A percentile compares a stretch with the other conserved stretches of the same genome.
Conservation (phyloP, 2,329 filamentous ascomycete species). For the Cladosporium austrohemisphaericum region DNA sequence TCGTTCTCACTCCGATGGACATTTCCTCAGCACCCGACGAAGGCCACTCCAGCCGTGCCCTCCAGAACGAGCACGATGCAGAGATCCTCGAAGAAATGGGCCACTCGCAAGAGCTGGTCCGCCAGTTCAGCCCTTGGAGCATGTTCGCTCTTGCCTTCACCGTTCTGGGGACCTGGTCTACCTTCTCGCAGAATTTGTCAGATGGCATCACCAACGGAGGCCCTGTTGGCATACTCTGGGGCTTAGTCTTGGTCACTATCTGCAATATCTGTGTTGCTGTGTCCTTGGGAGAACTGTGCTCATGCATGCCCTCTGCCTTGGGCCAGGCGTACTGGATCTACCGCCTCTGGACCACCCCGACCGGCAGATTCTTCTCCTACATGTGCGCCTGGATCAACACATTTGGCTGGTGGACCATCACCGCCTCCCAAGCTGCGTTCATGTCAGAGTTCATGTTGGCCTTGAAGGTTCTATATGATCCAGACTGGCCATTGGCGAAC, state of each 20-base stretch:
- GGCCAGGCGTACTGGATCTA: constrained; percentile 59
- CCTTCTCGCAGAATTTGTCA: constrained; percentile 52
- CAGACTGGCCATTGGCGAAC: constrained; percentile 43
- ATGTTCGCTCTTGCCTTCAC: constrained; percentile 57
- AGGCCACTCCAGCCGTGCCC: neutral
- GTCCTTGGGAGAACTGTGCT: constrained; percentile 55
- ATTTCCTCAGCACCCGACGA: constrained; percentile 5
- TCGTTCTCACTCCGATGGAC: constrained; percentile 6
- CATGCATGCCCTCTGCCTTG: constrained; percentile 58
- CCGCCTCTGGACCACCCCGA: constrained; percentile 37
- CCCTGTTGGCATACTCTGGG: constrained; percentile 54
- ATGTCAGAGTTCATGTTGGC: constrained; percentile 56
- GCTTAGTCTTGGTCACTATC: constrained; percentile 49
- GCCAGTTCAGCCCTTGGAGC: constrained; percentile 53
- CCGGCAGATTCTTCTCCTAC: constrained; percentile 52
- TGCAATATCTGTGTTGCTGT: constrained; percentile 52
- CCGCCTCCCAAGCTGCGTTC: constrained; percentile 55
- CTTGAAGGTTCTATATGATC: constrained; percentile 54
- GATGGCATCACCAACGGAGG: constrained; percentile 55
- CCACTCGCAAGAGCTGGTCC: constrained; percentile 41
- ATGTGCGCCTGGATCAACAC: constrained; percentile 60
- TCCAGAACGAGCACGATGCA: constrained; percentile 32
- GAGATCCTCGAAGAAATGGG: constrained; percentile 41
- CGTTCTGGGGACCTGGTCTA: constrained; percentile 57
- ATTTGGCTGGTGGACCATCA: constrained; percentile 57